Evolutionary conservation across 192 early-diverging fungal species (phyloP).

Genomic region (Coemansia sp.): DNA sequence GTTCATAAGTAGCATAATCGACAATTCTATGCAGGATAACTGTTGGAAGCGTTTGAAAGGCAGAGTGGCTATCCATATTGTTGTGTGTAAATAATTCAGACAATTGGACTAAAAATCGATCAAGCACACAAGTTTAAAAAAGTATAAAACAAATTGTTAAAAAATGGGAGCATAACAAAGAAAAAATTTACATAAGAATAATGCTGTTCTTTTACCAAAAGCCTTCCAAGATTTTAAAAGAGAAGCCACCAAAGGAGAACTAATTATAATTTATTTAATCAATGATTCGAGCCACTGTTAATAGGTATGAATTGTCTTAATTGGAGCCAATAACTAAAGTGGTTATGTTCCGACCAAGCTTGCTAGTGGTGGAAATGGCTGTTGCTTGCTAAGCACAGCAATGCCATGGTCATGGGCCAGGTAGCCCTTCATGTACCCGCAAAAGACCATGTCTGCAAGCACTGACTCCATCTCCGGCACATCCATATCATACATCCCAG

Average conservation of each 20-base stretch:
- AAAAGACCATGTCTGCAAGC: conserved; percentile 85
- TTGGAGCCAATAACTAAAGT: too few relatives aligned
- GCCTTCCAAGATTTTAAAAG: too few relatives aligned
- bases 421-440: conserved; percentile 86
- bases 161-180: too few relatives aligned
- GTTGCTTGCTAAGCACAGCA: conserved; percentile 70
- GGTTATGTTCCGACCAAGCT: too few relatives aligned
- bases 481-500: conserved; percentile 53
- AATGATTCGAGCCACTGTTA: too few relatives aligned
- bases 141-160: too few relatives aligned
- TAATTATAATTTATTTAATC: too few relatives aligned
- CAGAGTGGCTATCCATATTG: neutral
- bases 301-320: too few relatives aligned
- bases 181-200: too few relatives aligned
- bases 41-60: neutral
- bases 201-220: too few relatives aligned
- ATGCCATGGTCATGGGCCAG: conserved; percentile 74
- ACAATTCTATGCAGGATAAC: neutral
- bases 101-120: neutral
- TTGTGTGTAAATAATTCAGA: neutral
- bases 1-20: neutral
- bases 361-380: conserved; percentile 69
- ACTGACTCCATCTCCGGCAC: conserved; percentile 81
- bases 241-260: too few relatives aligned
- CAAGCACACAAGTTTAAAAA: too few relatives aligned